phyloP scores from a whole-genome alignment of 1,284 basidiomycete genomes.

The Apiotrichum gamsii region DNA sequence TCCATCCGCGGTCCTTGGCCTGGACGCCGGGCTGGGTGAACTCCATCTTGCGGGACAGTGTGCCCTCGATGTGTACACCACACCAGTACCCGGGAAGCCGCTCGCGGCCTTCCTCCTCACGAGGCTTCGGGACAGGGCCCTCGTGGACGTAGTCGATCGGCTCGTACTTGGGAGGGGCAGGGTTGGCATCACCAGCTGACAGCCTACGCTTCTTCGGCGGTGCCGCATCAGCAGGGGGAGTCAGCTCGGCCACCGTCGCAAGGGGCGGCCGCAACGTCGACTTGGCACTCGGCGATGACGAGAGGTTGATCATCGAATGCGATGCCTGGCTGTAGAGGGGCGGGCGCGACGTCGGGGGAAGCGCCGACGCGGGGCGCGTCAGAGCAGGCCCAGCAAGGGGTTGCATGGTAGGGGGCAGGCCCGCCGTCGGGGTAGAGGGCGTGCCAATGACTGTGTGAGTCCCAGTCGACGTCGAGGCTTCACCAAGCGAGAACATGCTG shows the following conservation, averaged over 20 bases:
- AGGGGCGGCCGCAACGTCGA: constrained; percentile 4
- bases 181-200: constrained; percentile 48
- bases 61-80: constrained; percentile 67
- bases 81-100: constrained; percentile 77
- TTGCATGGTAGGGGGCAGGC: too few relatives aligned
- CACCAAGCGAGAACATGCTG: too few relatives aligned
- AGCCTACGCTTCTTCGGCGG: constrained; percentile 40
- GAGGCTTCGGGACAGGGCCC: constrained; percentile 33
- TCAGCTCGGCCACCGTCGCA: neutral
- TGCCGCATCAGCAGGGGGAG: neutral
- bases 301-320: constrained; percentile 54
- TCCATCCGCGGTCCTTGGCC: constrained; percentile 86
- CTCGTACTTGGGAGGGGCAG: constrained; percentile 46
- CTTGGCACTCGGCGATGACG: neutral
- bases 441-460: constrained; percentile 6
- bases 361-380: too few relatives aligned
- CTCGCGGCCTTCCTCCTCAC: constrained; percentile 73
- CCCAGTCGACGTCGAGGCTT: too few relatives aligned
- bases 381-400: too few relatives aligned
- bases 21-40: constrained; percentile 78
- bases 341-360: constrained; percentile 40
- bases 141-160: neutral
- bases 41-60: constrained; percentile 91
- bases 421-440: neutral
- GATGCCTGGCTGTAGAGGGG: constrained; percentile 60